Base-by-base conservation (phyloP, 2,329 filamentous ascomycete genomes). In the Talaromyces sp. region DNA sequence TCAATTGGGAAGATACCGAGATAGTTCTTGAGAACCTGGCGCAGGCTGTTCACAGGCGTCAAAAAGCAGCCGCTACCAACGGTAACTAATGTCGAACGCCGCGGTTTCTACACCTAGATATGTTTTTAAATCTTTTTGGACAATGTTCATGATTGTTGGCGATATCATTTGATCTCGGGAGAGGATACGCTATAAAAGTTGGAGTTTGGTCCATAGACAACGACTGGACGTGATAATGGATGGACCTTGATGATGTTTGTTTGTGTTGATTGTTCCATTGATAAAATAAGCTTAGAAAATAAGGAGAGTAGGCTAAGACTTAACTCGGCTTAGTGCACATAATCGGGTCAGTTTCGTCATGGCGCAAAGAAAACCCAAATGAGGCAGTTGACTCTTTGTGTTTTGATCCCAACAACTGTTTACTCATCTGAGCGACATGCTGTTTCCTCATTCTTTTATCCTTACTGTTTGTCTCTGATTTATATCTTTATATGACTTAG, bases 1-100 rank as follows among this genome's bases (percentile, higher is more conserved):
- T 99, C 76, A 85, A 89, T 78, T 98, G 93, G 94, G 88, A 94
- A 68, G 92, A 96, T 72, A 98, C 95, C 3, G 89, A 93, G 72
- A 80, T 82, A 0, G 90, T 94, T 1, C 86, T 98, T 11, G 89
- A 90, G 69, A 83, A 84, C 60, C 86, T 99, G 52, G 94, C 94
- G 19, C 85, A 88, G 62, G 91, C 93, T 33, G 92, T 97, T 62
- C 88, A 89, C 75, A 86, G 89, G 76, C 86, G 92, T 72, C 86
- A 91, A 76, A 85, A 83, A 68, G 75, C 81, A 60, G 72, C 74
- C 63, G 69, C 68, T 35, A 67, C 65, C 49, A 66, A 70, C 33
- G 62, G 59, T 31, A 62, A 61, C 33, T 56, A 39, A 56, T 24
- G n/a, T 19, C 50, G 31, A 33, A 33, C 49, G 50, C 10, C 49